Evolutionary conservation across 2,329 filamentous ascomycete genomes (phyloP).

Genomic region (Colletotrichum plurivorum): DNA sequence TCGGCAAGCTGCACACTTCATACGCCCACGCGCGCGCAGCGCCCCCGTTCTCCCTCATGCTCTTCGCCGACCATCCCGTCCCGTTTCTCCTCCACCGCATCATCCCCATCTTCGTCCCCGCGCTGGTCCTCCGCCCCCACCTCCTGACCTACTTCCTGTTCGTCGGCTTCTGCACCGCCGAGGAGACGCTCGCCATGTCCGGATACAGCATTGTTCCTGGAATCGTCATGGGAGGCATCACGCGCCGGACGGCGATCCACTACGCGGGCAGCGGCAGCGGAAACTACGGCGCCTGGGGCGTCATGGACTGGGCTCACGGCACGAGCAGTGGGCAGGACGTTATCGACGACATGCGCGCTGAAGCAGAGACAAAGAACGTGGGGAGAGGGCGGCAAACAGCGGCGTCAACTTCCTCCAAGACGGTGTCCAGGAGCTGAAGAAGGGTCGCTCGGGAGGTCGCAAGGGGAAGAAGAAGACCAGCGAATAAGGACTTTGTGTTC

Average conservation of each 20-base stretch:
- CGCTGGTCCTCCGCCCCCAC: conserved; percentile 76
- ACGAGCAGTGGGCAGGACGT: conserved; percentile 67
- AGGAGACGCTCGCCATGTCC: conserved; percentile 77
- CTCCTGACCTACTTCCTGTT: conserved; percentile 80
- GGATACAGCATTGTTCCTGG: conserved; percentile 75
- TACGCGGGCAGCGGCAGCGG: conserved; percentile 69
- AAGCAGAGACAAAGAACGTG: conserved; percentile 66
- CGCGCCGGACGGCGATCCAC: conserved; percentile 63
- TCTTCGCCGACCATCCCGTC: conserved; percentile 78
- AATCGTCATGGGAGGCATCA: conserved; percentile 66
- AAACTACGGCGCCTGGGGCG: conserved; percentile 74
- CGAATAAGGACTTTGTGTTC: not conserved
- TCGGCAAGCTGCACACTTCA: conserved; percentile 58
- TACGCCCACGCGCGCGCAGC: conserved; percentile 68
- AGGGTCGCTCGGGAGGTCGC: conserved; percentile 42
- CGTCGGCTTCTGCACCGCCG: conserved; percentile 72
- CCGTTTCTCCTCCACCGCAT: conserved; percentile 75
- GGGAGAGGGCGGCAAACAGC: conserved; percentile 50
- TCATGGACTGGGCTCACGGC: conserved; percentile 73
- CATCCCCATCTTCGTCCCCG: conserved; percentile 76
- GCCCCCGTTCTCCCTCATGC: conserved; percentile 72
- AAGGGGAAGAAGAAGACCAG: conserved; percentile 41
- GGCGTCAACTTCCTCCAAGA: conserved; percentile 52
- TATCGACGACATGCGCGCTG: conserved; percentile 67
- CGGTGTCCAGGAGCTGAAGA: conserved; percentile 43